phyloP scores from a whole-genome alignment of 208 protist genomes.

The Leishmania arabica region DNA sequence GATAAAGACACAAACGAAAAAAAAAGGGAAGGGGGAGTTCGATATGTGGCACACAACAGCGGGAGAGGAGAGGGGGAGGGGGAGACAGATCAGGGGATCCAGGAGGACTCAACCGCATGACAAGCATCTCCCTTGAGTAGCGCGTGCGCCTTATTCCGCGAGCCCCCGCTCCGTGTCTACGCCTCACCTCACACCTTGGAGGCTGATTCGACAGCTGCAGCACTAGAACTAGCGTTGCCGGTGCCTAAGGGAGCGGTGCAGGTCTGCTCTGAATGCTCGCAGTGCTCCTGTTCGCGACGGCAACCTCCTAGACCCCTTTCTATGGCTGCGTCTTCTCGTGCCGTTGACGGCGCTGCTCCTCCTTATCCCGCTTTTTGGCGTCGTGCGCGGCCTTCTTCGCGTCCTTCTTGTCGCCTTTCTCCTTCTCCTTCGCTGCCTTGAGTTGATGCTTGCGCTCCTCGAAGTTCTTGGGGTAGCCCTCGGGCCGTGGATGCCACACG shows the following conservation, averaged over 20 bases:
- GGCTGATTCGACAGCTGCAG: not conserved
- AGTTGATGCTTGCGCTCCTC: conserved; percentile 45
- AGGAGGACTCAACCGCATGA: not conserved
- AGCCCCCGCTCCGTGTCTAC: not conserved
- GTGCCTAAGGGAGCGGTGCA: not conserved
- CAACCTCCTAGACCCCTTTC: not conserved
- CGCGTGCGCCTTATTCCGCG: not conserved
- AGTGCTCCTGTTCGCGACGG: not conserved
- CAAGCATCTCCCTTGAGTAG: not conserved
- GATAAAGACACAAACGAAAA: not conserved
- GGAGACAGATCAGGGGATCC: no score
- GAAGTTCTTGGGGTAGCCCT: conserved; percentile 44
- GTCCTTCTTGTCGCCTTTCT: conserved; percentile 28
- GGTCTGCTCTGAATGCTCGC: not conserved
- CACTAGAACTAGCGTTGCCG: not conserved
- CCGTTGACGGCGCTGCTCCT: conserved; percentile 16
- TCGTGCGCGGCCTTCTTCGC: conserved; percentile 31
- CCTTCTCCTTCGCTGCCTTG: conserved; percentile 40
- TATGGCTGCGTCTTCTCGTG: conserved; percentile 9
- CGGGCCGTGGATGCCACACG: conserved; percentile 55
- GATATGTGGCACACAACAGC: not conserved
- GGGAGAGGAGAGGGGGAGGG: not conserved
- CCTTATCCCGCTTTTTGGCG: conserved; percentile 14
- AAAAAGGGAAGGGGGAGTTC: not conserved
- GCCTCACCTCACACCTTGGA: not conserved